phyloP scores from a whole-genome alignment of 768 basidiomycete genomes.

The Psilocybe azurescens region DNA sequence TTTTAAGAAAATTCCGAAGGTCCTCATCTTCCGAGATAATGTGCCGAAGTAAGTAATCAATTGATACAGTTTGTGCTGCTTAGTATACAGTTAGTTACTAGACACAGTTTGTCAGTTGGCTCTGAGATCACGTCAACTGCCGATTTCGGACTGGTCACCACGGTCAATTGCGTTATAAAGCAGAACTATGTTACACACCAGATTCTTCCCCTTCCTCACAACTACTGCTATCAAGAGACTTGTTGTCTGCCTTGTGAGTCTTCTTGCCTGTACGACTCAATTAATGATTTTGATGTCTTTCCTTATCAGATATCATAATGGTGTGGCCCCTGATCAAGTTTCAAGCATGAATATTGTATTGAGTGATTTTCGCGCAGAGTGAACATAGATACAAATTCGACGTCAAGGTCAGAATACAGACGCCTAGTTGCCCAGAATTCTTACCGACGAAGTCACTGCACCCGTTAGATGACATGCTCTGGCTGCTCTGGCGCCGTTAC shows the following conservation, averaged over 20 bases:
- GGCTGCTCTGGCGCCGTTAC: constrained; percentile 87
- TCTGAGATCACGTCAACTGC: constrained; percentile 7
- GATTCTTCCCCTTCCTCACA: background rate
- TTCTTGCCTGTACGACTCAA: background rate
- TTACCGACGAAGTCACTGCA: background rate
- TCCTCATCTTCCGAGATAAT: constrained; percentile 4
- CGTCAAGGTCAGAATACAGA: constrained; percentile 66
- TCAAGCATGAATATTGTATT: background rate
- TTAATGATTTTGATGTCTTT: background rate
- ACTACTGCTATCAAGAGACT: background rate
- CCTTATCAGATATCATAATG: constrained; percentile 9
- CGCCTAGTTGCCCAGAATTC: background rate
- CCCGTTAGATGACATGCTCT: constrained; percentile 77
- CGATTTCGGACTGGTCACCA: constrained; percentile 21
- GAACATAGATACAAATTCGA: constrained; percentile 76
- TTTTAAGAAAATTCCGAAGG: background rate
- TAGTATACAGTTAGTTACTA: background rate
- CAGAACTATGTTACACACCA: constrained; percentile 2
- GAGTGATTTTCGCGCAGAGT: constrained; percentile 7
- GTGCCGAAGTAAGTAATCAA: background rate
- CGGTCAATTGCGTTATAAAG: constrained; percentile 24
- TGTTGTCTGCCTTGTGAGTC: no score
- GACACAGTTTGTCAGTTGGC: background rate
- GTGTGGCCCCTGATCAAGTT: constrained; percentile 3
- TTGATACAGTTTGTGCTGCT: no score